Percentiles rank a stretch among this genome's conserved stretches.
Conservation (phyloP, 352 stramenopile species). For the Pythium chondricola region DNA sequence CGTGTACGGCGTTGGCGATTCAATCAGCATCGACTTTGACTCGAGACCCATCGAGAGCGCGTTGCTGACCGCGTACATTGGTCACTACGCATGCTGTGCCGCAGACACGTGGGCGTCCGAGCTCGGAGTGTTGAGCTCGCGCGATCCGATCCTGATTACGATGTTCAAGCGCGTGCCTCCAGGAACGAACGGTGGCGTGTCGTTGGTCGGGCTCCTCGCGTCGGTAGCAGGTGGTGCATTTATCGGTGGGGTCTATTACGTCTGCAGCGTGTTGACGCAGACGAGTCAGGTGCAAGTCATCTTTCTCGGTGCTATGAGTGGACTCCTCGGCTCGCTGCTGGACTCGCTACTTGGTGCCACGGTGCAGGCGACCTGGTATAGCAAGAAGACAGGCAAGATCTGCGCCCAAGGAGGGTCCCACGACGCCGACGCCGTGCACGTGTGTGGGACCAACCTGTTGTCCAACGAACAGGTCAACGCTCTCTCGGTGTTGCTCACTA, state of each 20-base stretch:
- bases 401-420: slow-evolving; percentile 31
- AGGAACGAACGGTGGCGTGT: slow-evolving; percentile 94
- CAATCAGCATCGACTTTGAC: slow-evolving; percentile 35
- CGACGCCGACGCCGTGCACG: slow-evolving; percentile 10
- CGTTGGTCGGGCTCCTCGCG: slow-evolving; percentile 65
- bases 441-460: slow-evolving; percentile 38
- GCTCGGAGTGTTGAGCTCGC: slow-evolving; percentile 86
- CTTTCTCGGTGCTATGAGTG: slow-evolving; percentile 43
- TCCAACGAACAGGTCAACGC: slow-evolving; percentile 76
- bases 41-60: slow-evolving; percentile 28
- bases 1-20: slow-evolving; percentile 28
- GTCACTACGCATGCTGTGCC: slow-evolving; percentile 91
- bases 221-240: slow-evolving; percentile 84
- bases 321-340: slow-evolving; percentile 68
- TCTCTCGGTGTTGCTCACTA: slow-evolving; percentile 56
- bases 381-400: slow-evolving; percentile 46
- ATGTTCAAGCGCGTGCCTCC: slow-evolving; percentile 68
- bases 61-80: slow-evolving; percentile 76
- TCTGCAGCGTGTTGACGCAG: slow-evolving; percentile 26
- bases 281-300: slow-evolving; percentile 46
- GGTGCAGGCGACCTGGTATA: slow-evolving; percentile 72
- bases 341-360: slow-evolving; percentile 84
- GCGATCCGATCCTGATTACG: slow-evolving; percentile 84
- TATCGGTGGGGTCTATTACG: slow-evolving; percentile 74
- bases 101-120: slow-evolving; percentile 95